These are phyloP conservation scores for Arabidopsis arenosa DNA, from an alignment of 345 rosid species.

Conservation along the genomic window DNA sequence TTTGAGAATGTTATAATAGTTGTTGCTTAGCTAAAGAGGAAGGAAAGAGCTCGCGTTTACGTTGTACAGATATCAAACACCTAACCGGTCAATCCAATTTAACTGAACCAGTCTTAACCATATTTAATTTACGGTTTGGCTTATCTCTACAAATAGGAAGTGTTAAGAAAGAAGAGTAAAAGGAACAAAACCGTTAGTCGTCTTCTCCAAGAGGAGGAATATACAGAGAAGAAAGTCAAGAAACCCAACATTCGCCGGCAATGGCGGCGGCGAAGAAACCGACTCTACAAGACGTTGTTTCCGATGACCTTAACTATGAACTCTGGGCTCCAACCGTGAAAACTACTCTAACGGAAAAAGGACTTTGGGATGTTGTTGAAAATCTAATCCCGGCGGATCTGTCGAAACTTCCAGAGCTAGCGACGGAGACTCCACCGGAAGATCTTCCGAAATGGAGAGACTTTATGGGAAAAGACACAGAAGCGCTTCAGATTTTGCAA, in stretches of 20 bases:
- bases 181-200: too few species aligned
- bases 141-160: background rate
- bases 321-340: background rate
- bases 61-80: background rate
- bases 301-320: background rate
- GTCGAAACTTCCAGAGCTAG: background rate
- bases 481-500: background rate
- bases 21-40: background rate
- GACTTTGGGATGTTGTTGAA: background rate
- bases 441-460: background rate
- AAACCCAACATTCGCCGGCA: background rate
- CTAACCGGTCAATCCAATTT: background rate
- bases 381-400: background rate
- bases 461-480: background rate
- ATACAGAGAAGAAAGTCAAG: background rate
- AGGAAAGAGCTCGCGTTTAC: background rate
- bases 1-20: background rate
- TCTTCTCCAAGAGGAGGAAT: background rate
- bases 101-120: background rate
- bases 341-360: background rate
- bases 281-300: background rate
- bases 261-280: background rate
- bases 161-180: background rate
- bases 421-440: background rate
- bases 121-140: constrained; percentile 6